Evolutionary conservation across 108 stramenopile species (phyloP).

Genomic region (Poteriospumella lacustris): DNA sequence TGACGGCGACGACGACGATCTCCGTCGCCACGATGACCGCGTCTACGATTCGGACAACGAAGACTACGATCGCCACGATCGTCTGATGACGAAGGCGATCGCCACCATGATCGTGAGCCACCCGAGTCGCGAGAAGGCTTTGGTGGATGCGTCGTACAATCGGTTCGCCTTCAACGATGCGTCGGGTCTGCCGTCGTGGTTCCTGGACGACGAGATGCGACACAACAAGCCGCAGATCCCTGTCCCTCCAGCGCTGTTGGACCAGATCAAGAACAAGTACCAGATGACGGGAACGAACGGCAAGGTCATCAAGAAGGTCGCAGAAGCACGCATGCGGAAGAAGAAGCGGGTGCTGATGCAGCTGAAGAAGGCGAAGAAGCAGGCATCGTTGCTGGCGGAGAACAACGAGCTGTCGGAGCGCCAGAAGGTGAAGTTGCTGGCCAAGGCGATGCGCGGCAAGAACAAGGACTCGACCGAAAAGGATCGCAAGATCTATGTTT

Average conservation of each 20-base stretch:
- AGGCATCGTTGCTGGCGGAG: conserved; percentile 81
- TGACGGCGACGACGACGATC: conserved; percentile 32
- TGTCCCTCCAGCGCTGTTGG: conserved; percentile 79
- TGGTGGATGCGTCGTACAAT: conserved; percentile 96
- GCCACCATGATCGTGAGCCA: conserved; percentile 94
- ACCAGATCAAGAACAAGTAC: conserved; percentile 87
- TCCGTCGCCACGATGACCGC: conserved; percentile 68
- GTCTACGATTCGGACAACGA: conserved; percentile 86
- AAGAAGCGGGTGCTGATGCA: conserved; percentile 68
- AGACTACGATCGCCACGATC: conserved; percentile 95
- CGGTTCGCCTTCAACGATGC: conserved; percentile 98
- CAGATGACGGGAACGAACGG: conserved; percentile 67
- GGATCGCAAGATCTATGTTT: conserved; percentile 81
- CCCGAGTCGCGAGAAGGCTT: conserved; percentile 80
- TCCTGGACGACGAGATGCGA: conserved; percentile 87
- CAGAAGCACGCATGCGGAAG: conserved; percentile 95
- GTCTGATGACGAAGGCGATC: conserved; percentile 29
- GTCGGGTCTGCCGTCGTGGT: conserved; percentile 90
- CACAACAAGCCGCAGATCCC: conserved; percentile 96
- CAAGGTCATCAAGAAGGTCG: conserved; percentile 97
- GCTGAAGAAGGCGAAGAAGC: conserved; percentile 83
- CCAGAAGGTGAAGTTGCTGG: conserved; percentile 91
- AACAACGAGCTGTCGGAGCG: conserved; percentile 82
- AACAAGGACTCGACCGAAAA: conserved; percentile 61
- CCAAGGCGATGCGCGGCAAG: conserved; percentile 75